Conservation (phyloP, 2,329 filamentous ascomycete genomes). For the Talaromyces sp. region DNA sequence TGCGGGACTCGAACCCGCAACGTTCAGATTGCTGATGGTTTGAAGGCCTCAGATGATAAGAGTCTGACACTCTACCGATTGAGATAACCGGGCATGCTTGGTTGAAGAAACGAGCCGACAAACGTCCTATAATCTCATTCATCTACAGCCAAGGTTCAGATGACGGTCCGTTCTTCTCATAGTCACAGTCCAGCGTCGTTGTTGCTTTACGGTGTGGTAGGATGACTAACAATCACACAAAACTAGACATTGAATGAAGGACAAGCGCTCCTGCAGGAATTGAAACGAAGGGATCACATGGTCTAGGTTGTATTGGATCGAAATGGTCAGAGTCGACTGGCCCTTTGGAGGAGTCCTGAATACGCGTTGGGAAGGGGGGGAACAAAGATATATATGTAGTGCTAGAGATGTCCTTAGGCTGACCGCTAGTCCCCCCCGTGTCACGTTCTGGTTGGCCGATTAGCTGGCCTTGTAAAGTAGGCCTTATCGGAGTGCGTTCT, state of each 20-base stretch:
- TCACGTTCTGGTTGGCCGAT: neutral
- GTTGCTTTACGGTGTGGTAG: neutral
- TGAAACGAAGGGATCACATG: neutral
- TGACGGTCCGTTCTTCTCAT: neutral
- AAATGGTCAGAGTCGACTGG: neutral
- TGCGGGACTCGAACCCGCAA: conserved; percentile 15
- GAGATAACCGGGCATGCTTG: conserved; percentile 14
- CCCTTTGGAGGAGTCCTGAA: neutral
- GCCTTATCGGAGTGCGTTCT: neutral
- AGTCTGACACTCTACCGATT: conserved; percentile 17
- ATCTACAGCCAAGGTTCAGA: neutral
- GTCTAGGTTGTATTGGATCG: neutral
- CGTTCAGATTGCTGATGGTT: conserved; percentile 8
- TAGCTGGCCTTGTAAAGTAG: neutral
- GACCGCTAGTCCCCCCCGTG: conserved; percentile 5
- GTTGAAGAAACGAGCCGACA: neutral
- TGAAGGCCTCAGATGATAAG: conserved; percentile 6
- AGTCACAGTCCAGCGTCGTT: neutral
- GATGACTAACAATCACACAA: neutral
- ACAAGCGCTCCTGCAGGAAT: neutral
- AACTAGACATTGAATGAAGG: neutral
- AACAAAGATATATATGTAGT: neutral
- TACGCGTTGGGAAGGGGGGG: neutral
- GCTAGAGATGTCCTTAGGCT: neutral
- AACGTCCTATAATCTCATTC: neutral